Evolutionary conservation across 768 basidiomycete species (phyloP).

Genomic region (Termitomyces sp.): DNA sequence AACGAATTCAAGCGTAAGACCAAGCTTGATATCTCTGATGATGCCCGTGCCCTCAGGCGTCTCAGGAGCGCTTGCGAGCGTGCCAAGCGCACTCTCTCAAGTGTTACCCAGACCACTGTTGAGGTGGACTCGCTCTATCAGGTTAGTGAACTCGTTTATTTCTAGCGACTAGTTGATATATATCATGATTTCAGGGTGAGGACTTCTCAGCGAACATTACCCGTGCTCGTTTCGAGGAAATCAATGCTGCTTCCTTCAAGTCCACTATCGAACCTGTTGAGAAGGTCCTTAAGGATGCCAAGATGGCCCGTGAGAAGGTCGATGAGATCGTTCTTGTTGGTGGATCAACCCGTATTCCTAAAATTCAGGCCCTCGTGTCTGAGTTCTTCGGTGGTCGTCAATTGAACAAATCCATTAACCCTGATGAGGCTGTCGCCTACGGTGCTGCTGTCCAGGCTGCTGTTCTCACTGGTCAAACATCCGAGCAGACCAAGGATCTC

Average conservation of each 20-base stretch:
- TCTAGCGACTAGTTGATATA: neutral
- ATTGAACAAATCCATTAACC: slow-evolving; percentile 99
- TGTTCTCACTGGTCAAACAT: slow-evolving; percentile 97
- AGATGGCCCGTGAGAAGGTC: slow-evolving; percentile 95
- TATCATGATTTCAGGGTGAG: slow-evolving; percentile 59
- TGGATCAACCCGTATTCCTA: slow-evolving; percentile 99
- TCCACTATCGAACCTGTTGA: slow-evolving; percentile 98
- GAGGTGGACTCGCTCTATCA: slow-evolving; percentile 99
- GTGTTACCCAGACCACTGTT: slow-evolving; percentile 97
- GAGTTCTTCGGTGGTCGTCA: slow-evolving; percentile 98
- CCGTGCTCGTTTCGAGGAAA: slow-evolving; percentile 99
- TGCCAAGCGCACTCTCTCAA: slow-evolving; percentile 98
- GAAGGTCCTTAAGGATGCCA: slow-evolving; percentile 98
- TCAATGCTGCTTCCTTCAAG: slow-evolving; percentile 93
- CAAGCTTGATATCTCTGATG: slow-evolving; percentile 95
- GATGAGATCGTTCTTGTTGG: slow-evolving; percentile 99
- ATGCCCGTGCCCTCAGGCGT: slow-evolving; percentile 94
- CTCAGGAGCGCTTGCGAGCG: slow-evolving; percentile 97
- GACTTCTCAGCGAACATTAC: slow-evolving; percentile 99
- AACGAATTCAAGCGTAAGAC: slow-evolving; percentile 98
- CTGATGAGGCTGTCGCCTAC: slow-evolving; percentile 99
- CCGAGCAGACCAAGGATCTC: slow-evolving; percentile 97
- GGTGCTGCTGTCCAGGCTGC: slow-evolving; percentile 99
- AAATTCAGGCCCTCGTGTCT: slow-evolving; percentile 96
- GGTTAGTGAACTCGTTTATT: slow-evolving; percentile 39